Base-by-base conservation (phyloP, 345 rosid genomes). In the rapeseed (Brassica napus) region DNA sequence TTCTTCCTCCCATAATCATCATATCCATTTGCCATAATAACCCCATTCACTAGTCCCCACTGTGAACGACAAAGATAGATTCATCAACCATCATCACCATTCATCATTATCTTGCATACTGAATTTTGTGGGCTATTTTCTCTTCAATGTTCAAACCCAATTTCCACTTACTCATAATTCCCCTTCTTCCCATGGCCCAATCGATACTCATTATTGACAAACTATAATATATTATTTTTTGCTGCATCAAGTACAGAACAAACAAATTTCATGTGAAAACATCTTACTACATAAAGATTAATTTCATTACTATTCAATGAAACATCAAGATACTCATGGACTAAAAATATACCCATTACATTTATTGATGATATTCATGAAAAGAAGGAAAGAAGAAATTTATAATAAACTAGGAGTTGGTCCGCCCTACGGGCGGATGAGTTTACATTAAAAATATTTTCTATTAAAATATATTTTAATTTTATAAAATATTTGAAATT, bases 1-100 rank as follows among this genome's bases (percentile, higher is more conserved):
- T 75, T 75, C 76, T 80, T 75, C 83, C 70, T 69, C 79, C 67
- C 34, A 80, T 66, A 80, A 74, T 75, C 71, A 80, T 80, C 83
- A 74, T 69, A 69, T 79, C 79, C 75, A 74, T 74, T 80, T 79
- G 78, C 79, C 78, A 79, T 49, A 49, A 74, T 79, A 74, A 68
- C 74, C 57, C 70, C 78, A 68, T 71, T 79, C 82, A 14, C 57
- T 4, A 44, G 54, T 44, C 23, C 82, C 75, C 82, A 63, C 82
- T 73, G 54, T 44, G n/a, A 0, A 44, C 64, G 57, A 79, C 68
- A 55, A 74, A 70, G 60, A 62, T 63, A 57, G 70, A 57, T 72
- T 78, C 77, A 65, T 65, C 75, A 64, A 30, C 65, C 69, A 76
- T 78, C 76, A 71, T 72, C 76, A 65, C 49, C 74, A 44, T 10